Conservation (phyloP, 352 stramenopile species). For the Phytophthora tentaculata region DNA sequence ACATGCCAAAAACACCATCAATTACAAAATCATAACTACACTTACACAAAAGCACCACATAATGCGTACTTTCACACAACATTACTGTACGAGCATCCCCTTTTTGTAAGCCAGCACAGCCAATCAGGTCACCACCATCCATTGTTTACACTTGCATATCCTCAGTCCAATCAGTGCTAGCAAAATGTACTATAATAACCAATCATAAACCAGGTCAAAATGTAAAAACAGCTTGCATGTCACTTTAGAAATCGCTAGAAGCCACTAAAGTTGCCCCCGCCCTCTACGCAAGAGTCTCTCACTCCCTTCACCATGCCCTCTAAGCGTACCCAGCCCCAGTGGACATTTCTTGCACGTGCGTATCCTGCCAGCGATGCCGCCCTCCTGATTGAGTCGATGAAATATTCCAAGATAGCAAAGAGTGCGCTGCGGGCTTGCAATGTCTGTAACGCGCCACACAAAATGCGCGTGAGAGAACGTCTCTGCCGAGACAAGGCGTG, state of each 20-base stretch:
- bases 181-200: not conserved
- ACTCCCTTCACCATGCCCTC: not conserved
- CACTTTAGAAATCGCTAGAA: not conserved
- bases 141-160: not conserved
- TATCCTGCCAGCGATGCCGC: not conserved
- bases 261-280: not conserved
- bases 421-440: not conserved
- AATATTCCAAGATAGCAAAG: not conserved
- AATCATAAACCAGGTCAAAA: not conserved
- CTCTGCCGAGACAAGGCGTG: not conserved
- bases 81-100: no score
- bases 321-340: not conserved
- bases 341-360: not conserved
- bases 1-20: no score
- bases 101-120: not conserved
- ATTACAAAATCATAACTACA: no score
- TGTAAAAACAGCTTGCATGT: no score
- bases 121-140: not conserved
- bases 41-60: no score
- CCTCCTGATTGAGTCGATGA: not conserved
- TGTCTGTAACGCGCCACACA: not conserved
- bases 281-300: not conserved
- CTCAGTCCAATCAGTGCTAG: not conserved
- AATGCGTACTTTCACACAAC: no score
- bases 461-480: not conserved